Evolutionary conservation across 164 flowering plant species (phyloP), one percentile per base, ranked within the genome.

Genomic region (Aristolochia fimbriata): DNA sequence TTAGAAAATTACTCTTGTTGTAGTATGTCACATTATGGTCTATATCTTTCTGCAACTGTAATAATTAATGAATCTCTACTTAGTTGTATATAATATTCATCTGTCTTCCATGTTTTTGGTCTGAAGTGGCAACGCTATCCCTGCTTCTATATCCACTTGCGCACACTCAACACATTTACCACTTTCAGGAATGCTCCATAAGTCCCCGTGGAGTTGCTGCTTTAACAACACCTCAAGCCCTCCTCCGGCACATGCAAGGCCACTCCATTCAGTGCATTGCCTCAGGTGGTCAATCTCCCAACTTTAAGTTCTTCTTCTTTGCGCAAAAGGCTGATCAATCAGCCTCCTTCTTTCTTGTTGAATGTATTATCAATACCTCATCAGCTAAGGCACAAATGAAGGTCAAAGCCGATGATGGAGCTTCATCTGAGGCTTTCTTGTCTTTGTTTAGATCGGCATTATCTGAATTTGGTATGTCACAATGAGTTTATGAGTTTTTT

Each of bases 231-330:
- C 93, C 95, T 21, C 96, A 87, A 73, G 75, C 76, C 22, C 90
- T 94, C 61, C 77, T 83, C 41, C 80, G 77, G 57, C 96, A 91
- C 77, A 88, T 94, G 96, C 90, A 85, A 74, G 72, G 73, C 49
- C 85, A 91, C 56, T 84, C 86, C 61, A 80, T 94, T 62, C 92
- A 90, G 50, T 91, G 95, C 77, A 87, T 88, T 55, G 99, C 99
- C 59, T 94, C 99, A 0, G 99, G 97, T 15, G 99, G 99, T 63
- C 87, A 91, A 74, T 63, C 95, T 37, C 97, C 99, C 16, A 88
- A 86, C 71, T 84, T 88, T 77, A 94, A 88, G 80, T 90, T 88
- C 76, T 94, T 94, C 78, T 94, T 94, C 85, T 88, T 79, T 69
- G 97, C 96, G 21, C 97, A 94, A 59, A 86, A 83, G 59, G 86